These are phyloP conservation scores for Backusella circina DNA, from an alignment of 192 early-diverging fungal genomes.

Conservation along the genomic window DNA sequence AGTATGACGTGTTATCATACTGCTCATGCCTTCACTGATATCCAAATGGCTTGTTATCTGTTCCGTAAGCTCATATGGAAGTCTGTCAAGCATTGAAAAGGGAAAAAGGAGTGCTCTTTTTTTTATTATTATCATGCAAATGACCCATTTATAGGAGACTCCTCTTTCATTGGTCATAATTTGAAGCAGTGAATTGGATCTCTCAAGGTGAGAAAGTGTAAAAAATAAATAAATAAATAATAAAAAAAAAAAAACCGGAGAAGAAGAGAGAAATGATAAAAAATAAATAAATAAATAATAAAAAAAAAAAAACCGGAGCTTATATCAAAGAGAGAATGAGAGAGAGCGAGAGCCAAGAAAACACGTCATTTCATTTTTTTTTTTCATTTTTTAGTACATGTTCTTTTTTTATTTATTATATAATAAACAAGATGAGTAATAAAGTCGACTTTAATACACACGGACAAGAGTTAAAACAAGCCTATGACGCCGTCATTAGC, in stretches of 20 bases:
- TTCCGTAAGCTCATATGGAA: not conserved
- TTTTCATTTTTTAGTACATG: slow-evolving; percentile 7
- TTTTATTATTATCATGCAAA: not conserved
- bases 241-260: no score
- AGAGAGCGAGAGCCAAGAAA: not conserved
- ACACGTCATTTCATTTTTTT: not conserved
- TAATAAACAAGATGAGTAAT: slow-evolving; percentile 44
- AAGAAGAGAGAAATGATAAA: no score
- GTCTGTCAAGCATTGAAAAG: not conserved
- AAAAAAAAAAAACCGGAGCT: not conserved
- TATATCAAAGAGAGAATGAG: no score
- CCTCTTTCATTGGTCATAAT: no score
- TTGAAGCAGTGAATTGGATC: no score
- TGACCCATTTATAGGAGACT: not conserved
- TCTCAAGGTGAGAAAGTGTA: no score
- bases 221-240: no score
- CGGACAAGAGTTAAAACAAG: slow-evolving; percentile 55
- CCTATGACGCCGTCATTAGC: slow-evolving; percentile 61
- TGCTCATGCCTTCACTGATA: not conserved
- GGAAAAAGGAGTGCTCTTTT: no score
- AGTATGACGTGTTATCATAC: not conserved
- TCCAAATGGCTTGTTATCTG: not conserved
- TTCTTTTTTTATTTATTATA: not conserved
- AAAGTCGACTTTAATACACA: slow-evolving; percentile 67
- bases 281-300: not conserved